Evolutionary conservation across 352 stramenopile genomes (phyloP).

Genomic region (Phytophthora pinifolia): DNA sequence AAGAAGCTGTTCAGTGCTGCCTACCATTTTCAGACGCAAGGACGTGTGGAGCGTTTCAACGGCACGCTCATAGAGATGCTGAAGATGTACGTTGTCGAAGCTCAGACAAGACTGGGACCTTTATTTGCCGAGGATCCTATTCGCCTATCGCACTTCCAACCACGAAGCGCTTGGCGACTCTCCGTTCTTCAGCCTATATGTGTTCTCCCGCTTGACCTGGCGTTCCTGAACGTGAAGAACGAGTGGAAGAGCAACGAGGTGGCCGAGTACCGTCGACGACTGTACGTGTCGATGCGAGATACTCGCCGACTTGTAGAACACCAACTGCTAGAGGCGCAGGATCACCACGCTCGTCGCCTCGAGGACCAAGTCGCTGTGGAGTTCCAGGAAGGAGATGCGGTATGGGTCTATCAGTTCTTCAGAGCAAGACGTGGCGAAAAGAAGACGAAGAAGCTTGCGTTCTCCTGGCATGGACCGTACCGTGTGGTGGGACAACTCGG

Average conservation of each 20-base stretch:
- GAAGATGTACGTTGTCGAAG: neutral
- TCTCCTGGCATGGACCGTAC: neutral
- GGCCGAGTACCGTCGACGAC: neutral
- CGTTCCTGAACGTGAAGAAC: neutral
- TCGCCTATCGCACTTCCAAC: slow-evolving; percentile 1
- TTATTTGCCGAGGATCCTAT: neutral
- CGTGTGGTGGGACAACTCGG: no score
- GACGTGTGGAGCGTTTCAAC: neutral
- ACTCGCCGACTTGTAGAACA: neutral
- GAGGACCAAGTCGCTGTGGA: neutral
- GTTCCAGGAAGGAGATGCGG: neutral
- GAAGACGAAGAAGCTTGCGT: slow-evolving; percentile 1
- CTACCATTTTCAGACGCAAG: slow-evolving; percentile 2
- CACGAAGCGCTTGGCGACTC: neutral
- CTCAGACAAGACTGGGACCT: neutral
- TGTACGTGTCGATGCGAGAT: neutral
- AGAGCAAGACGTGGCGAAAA: neutral
- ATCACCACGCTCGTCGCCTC: neutral
- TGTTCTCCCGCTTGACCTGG: neutral
- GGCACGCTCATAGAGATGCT: slow-evolving; percentile 6
- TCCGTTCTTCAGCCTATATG: slow-evolving; percentile 2
- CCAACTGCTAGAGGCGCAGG: neutral
- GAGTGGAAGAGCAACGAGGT: slow-evolving; percentile 7
- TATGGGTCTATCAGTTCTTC: neutral
- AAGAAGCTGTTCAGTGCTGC: slow-evolving; percentile 1